Base-by-base conservation (phyloP, 2,329 filamentous ascomycete species). In the Malbranchea zuffiana region DNA sequence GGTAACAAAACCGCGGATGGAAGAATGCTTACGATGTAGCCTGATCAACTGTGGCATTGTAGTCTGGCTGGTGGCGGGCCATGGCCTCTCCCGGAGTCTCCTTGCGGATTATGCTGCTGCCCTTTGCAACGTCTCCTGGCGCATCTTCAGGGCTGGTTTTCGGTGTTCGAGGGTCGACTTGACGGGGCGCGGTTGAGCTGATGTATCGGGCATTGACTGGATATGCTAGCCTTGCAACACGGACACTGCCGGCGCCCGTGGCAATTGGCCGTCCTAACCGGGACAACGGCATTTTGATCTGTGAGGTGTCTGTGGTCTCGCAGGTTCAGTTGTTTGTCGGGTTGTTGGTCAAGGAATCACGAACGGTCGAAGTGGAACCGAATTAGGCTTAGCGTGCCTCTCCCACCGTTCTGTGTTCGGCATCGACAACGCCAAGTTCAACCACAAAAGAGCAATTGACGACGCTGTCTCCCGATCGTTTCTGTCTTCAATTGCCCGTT, bases 41-140 rank as follows among this genome's bases (percentile, higher is more conserved):
- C 64, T 86, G 87, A 63, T 96, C 88, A 51, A 82, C 72, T 34
- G 78, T 78, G 28, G 80, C 80, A 47, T 73, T 72, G 60, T 92
- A 95, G 57, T 94, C 80, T 43, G 84, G 85, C 51, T 82, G 71
- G 59, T 90, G 83, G 48, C 67, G 69, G 47, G 69, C 59, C 54
- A 67, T 63, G 43, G 64, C 68, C 50, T 72, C 62, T 8, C 60
- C 54, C 23, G 72, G 59, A 15, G 54, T 58, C 46, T 75, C 63
- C 47, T 69, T 56, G 42, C 63, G 65, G 48, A 72, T 67, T 58
- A 74, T 54, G 15, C 65, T 66, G 44, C 56, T 60, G 33, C 49
- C 53, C 48, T 53, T 54, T 43, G 49, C 44, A 46, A 55, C 53
- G 37, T 54, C 50, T 39, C 56, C 51, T 42, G 65, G 64, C 44